Evolutionary conservation across 1,284 basidiomycete genomes (phyloP).

Genomic region (Phenoliferia sp.): DNA sequence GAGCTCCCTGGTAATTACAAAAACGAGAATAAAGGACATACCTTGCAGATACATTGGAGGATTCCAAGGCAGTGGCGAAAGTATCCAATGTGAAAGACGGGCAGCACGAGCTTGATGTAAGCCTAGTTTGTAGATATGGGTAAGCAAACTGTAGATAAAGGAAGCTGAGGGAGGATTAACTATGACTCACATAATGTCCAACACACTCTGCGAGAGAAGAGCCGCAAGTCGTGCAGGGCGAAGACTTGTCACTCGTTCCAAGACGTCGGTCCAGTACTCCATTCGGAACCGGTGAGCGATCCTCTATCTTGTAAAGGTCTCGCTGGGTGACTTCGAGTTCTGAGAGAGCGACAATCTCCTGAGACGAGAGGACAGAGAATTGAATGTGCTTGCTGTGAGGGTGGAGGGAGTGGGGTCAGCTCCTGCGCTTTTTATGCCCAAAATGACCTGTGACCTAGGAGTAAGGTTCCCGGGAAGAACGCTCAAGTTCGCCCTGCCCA

Average conservation of each 20-base stretch:
- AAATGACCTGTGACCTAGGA: too few species aligned
- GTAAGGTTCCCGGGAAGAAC: neutral
- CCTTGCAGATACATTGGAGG: conserved; percentile 94
- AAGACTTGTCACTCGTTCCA: conserved; percentile 89
- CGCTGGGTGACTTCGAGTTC: conserved; percentile 91
- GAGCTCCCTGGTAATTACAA: neutral
- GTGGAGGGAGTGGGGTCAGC: conserved; percentile 16
- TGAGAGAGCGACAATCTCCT: conserved; percentile 87
- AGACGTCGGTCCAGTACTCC: conserved; percentile 85
- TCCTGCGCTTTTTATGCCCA: neutral
- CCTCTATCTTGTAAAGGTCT: conserved; percentile 68
- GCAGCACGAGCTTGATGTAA: conserved; percentile 91
- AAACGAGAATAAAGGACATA: conserved; percentile 42
- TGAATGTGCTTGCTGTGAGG: conserved; percentile 77
- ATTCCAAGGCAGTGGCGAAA: conserved; percentile 93
- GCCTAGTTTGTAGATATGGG: too few species aligned
- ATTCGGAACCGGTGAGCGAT: conserved; percentile 74
- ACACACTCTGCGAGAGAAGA: conserved; percentile 90
- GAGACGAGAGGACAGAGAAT: conserved; percentile 84
- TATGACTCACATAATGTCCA: conserved; percentile 52
- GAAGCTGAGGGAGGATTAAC: conserved; percentile 2
- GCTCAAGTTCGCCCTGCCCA: neutral
- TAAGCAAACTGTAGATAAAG: too few species aligned
- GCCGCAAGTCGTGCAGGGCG: conserved; percentile 92
- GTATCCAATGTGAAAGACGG: conserved; percentile 94